Evolutionary conservation across 208 protist genomes (phyloP).

Genomic region (Acanthamoeba lenticulata): DNA sequence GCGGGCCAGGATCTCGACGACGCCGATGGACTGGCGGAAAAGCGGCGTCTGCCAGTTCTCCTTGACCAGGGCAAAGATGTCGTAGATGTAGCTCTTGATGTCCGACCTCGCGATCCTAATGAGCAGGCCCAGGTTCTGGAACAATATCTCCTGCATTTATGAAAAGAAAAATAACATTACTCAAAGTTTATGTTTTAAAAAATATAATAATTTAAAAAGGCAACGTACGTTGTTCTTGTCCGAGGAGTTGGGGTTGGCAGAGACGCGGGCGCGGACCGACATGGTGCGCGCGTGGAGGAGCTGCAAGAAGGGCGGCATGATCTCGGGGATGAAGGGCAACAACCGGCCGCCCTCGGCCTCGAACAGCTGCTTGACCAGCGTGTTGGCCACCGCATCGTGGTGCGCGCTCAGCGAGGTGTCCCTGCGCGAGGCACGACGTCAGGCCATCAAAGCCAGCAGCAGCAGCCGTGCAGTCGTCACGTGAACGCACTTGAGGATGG

Average conservation of each 20-base stretch:
- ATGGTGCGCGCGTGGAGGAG: conserved; percentile 9
- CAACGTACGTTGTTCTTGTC: background rate
- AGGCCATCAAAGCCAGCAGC: background rate
- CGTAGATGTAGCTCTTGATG: conserved; percentile 86
- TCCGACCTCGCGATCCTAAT: conserved; percentile 90
- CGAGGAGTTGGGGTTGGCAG: background rate
- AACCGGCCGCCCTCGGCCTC: conserved; percentile 87
- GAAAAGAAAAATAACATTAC: background rate
- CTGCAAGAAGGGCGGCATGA: conserved; percentile 91
- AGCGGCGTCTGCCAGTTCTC: conserved; percentile 82
- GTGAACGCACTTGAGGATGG: conserved; percentile 83
- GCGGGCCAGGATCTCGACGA: conserved; percentile 89
- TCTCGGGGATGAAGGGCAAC: conserved; percentile 89
- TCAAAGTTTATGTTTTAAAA: background rate
- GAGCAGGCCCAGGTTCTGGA: conserved; percentile 85
- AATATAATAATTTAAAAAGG: background rate
- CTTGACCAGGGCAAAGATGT: conserved; percentile 85
- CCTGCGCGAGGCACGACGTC: background rate
- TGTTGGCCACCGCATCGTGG: conserved; percentile 87
- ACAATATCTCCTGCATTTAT: conserved; percentile 85
- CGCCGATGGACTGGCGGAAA: conserved; percentile 84
- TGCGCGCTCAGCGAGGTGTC: background rate
- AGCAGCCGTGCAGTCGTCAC: background rate
- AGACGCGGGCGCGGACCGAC: background rate
- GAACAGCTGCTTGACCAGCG: conserved; percentile 91